phyloP scores from a whole-genome alignment of 495 filamentous ascomycete species.

The Penicillium chermesinum region DNA sequence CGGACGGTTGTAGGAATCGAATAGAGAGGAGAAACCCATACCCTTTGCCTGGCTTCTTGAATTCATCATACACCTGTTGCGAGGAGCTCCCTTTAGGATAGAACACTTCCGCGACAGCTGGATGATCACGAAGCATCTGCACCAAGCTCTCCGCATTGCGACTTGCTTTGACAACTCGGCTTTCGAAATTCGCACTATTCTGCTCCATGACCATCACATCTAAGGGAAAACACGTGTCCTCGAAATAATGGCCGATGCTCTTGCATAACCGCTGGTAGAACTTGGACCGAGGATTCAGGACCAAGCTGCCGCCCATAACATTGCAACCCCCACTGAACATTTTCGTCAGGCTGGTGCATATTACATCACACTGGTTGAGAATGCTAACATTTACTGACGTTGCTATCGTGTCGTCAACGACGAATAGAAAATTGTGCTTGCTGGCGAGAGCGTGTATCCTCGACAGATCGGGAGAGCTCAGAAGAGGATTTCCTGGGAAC shows the following conservation, averaged over 20 bases:
- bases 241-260: background rate
- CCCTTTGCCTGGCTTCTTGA: slow-evolving; percentile 10
- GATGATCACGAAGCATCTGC: slow-evolving; percentile 10
- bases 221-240: slow-evolving; percentile 16
- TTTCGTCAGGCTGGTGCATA: slow-evolving; percentile 30
- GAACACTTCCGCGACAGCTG: slow-evolving; percentile 8
- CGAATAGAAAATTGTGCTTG: slow-evolving; percentile 39
- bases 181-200: slow-evolving; percentile 13
- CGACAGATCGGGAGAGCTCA: slow-evolving; percentile 37
- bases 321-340: slow-evolving; percentile 25
- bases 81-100: slow-evolving; percentile 12
- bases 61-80: slow-evolving; percentile 10
- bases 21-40: slow-evolving; percentile 18
- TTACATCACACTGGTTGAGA: slow-evolving; percentile 20
- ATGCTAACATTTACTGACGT: slow-evolving; percentile 46
- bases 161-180: slow-evolving; percentile 13
- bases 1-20: slow-evolving; percentile 10
- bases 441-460: slow-evolving; percentile 35
- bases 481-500: slow-evolving; percentile 40
- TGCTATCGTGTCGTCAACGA: slow-evolving; percentile 47
- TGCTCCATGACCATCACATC: slow-evolving; percentile 13
- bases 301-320: slow-evolving; percentile 24
- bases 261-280: slow-evolving; percentile 6
- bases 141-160: slow-evolving; percentile 8
- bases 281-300: slow-evolving; percentile 10